phyloP scores from a whole-genome alignment of 441 rosid genomes.

The Erodium trifolium region DNA sequence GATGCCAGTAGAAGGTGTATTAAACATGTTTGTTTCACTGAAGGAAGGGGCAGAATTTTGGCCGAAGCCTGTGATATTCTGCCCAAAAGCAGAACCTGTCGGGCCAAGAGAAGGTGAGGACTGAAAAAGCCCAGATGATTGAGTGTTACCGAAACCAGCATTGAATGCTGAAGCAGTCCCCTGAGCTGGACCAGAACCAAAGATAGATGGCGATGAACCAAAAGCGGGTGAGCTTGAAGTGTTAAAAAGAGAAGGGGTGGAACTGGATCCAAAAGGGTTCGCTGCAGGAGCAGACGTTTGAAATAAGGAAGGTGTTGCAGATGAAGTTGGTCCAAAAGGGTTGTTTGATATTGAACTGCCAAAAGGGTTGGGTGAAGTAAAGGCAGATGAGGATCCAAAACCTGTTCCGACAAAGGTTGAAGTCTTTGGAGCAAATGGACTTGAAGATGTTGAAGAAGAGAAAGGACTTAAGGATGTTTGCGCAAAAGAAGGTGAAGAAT shows the following conservation, averaged over 20 bases:
- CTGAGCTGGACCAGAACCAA: slow-evolving; percentile 40
- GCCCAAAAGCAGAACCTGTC: slow-evolving; percentile 47
- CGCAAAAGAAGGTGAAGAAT: slow-evolving; percentile 36
- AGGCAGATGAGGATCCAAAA: slow-evolving; percentile 27
- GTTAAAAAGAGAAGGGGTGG: slow-evolving; percentile 42
- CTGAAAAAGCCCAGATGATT: slow-evolving; percentile 49
- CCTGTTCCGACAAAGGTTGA: slow-evolving; percentile 13
- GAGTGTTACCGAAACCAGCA: slow-evolving; percentile 40
- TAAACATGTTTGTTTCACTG: slow-evolving; percentile 40
- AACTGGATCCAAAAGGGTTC: slow-evolving; percentile 9
- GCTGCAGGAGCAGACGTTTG: slow-evolving; percentile 8
- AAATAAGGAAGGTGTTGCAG: slow-evolving; percentile 7
- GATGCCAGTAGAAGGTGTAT: slow-evolving; percentile 47
- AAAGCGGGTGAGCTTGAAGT: slow-evolving; percentile 39
- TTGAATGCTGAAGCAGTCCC: slow-evolving; percentile 41
- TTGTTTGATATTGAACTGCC: slow-evolving; percentile 25
- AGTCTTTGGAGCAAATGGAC: slow-evolving; percentile 50
- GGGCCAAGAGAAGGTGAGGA: slow-evolving; percentile 41
- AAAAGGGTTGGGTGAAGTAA: slow-evolving; percentile 38
- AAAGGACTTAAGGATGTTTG: slow-evolving; percentile 54
- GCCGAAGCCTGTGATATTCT: slow-evolving; percentile 33
- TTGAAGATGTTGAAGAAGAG: slow-evolving; percentile 34
- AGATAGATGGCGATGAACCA: slow-evolving; percentile 55
- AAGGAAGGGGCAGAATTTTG: slow-evolving; percentile 31
- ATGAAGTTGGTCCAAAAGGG: slow-evolving; percentile 22